Evolutionary conservation across 345 rosid genomes (phyloP).

Genomic region (Arabidopsis suecica): DNA sequence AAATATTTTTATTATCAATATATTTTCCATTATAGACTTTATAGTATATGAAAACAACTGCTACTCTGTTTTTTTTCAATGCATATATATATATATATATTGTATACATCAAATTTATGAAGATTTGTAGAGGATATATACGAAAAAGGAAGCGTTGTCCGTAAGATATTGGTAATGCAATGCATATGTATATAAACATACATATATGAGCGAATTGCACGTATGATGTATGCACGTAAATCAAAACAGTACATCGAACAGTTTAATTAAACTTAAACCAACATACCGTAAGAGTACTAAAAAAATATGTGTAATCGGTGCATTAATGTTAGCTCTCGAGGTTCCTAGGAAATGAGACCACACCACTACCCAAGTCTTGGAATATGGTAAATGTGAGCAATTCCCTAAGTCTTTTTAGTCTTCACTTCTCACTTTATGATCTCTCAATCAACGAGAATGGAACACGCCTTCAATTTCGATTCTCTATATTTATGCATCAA

Average conservation of each 20-base stretch:
- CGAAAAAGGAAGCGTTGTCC: background rate
- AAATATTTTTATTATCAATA: background rate
- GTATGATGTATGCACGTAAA: slow-evolving; percentile 12
- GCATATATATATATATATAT: no score
- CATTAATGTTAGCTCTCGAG: slow-evolving; percentile 45
- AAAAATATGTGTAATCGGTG: slow-evolving; percentile 31
- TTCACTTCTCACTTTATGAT: slow-evolving; percentile 18
- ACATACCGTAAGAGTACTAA: slow-evolving; percentile 12
- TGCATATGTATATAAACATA: background rate
- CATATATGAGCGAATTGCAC: background rate
- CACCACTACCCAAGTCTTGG: slow-evolving; percentile 44
- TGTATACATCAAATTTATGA: background rate
- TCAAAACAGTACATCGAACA: background rate
- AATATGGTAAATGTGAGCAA: slow-evolving; percentile 37
- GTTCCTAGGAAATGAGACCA: slow-evolving; percentile 43
- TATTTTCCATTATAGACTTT: background rate
- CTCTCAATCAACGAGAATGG: slow-evolving; percentile 36
- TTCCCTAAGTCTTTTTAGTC: slow-evolving; percentile 45
- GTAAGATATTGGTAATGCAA: background rate
- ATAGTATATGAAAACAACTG: background rate
- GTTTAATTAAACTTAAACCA: slow-evolving; percentile 13
- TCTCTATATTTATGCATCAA: slow-evolving; percentile 35
- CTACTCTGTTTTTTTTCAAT: no score
- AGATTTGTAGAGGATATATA: background rate
- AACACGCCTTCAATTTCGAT: slow-evolving; percentile 46